A percentile compares a stretch with the other conserved stretches of the same genome.
These are phyloP conservation scores for Fraxinus albicans DNA, from an alignment of 305 asterid genomes.

Conservation along the genomic window DNA sequence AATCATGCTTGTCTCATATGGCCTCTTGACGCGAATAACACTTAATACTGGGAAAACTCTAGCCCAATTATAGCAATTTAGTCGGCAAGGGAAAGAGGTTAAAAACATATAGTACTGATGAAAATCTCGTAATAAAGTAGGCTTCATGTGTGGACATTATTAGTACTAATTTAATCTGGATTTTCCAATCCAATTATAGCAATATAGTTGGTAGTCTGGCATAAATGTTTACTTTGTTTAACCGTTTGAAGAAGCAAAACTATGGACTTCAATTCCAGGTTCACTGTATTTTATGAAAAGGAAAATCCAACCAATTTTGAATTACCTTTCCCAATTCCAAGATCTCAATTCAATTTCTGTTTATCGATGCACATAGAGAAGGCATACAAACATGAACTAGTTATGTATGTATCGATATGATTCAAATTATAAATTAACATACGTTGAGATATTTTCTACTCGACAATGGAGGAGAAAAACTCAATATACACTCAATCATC, in stretches of 20 bases:
- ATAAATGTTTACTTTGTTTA: background rate
- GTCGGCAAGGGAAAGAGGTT: background rate
- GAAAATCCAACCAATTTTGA: background rate
- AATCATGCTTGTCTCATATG: background rate
- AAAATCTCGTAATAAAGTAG: background rate
- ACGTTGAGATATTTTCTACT: background rate
- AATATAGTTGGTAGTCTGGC: background rate
- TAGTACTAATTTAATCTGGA: background rate
- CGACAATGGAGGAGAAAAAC: background rate
- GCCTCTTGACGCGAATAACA: background rate
- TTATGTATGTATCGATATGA: background rate
- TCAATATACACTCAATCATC: background rate
- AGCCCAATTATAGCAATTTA: background rate
- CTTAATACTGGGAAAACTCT: background rate
- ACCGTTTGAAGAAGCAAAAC: background rate
- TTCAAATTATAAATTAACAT: background rate
- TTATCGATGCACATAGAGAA: background rate
- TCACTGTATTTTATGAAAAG: background rate
- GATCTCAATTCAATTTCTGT: conserved; percentile 12
- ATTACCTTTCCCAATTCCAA: conserved; percentile 2
- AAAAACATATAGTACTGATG: background rate
- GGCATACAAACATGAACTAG: background rate
- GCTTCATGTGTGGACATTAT: background rate
- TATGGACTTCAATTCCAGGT: background rate
- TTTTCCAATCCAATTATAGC: background rate